Conservation (phyloP, 2,329 filamentous ascomycete genomes). For the Penicillium thymicola region DNA sequence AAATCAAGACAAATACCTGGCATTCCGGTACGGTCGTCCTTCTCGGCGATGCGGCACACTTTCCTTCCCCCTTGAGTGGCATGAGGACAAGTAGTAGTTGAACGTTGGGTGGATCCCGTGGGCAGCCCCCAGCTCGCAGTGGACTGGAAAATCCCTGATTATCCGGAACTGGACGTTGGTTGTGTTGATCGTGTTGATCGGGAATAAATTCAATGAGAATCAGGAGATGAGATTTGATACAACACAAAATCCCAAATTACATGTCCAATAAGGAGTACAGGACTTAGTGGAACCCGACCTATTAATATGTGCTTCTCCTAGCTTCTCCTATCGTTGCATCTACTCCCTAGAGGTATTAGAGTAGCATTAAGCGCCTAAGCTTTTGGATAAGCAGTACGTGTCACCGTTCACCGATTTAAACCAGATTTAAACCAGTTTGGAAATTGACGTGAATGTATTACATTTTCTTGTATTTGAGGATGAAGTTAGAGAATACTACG, state of each 20-base stretch:
- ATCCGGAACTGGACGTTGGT: conserved; percentile 9
- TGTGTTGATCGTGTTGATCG: background rate
- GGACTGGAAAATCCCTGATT: conserved; percentile 24
- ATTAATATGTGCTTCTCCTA: background rate
- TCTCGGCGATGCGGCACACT: conserved; percentile 43
- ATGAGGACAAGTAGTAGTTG: conserved; percentile 33
- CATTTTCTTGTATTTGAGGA: background rate
- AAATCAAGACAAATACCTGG: conserved; percentile 34
- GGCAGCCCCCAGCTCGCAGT: conserved; percentile 16
- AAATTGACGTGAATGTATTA: background rate
- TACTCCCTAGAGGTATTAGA: background rate
- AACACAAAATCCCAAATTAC: background rate
- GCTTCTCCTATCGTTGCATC: background rate
- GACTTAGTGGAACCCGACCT: background rate
- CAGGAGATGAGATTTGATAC: background rate
- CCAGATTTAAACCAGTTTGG: too few relatives aligned
- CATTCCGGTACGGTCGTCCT: conserved; percentile 34
- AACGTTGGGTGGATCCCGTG: conserved; percentile 12
- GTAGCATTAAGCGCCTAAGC: background rate
- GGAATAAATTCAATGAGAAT: background rate
- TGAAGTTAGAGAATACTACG: background rate
- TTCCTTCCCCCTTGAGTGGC: conserved; percentile 34
- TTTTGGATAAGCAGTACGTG: background rate
- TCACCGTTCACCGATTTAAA: background rate
- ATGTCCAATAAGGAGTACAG: background rate